phyloP scores from a whole-genome alignment of 441 rosid genomes.

The Adansonia madagascariensis region DNA sequence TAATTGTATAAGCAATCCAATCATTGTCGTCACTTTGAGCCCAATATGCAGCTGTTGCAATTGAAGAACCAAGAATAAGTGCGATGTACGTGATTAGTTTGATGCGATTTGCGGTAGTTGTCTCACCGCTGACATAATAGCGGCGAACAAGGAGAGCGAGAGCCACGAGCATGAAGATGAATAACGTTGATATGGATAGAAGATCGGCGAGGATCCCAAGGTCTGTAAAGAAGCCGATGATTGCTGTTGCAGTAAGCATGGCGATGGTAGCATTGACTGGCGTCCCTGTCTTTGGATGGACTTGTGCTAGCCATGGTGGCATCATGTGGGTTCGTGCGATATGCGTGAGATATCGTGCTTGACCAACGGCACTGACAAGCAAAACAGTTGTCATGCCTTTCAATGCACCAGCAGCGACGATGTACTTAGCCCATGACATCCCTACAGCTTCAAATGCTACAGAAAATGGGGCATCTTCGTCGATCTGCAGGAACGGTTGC shows the following conservation, averaged over 20 bases:
- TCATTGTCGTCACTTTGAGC: too few species aligned
- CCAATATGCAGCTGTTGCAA: too few species aligned
- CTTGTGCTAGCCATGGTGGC: slow-evolving; percentile 79
- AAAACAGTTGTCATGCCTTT: slow-evolving; percentile 80
- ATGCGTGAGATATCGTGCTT: slow-evolving; percentile 76
- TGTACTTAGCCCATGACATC: slow-evolving; percentile 74
- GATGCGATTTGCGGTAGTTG: slow-evolving; percentile 40
- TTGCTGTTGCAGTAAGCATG: slow-evolving; percentile 61
- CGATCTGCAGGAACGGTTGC: slow-evolving; percentile 47
- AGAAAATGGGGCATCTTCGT: slow-evolving; percentile 60
- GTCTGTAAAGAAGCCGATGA: slow-evolving; percentile 65
- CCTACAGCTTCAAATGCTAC: slow-evolving; percentile 68
- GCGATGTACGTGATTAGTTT: slow-evolving; percentile 47
- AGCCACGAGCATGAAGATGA: slow-evolving; percentile 37
- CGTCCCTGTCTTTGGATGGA: slow-evolving; percentile 64
- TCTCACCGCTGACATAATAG: slow-evolving; percentile 63
- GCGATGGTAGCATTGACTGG: slow-evolving; percentile 70
- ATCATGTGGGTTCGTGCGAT: slow-evolving; percentile 80
- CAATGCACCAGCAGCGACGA: slow-evolving; percentile 73
- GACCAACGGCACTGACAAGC: slow-evolving; percentile 65
- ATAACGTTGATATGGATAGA: too few species aligned
- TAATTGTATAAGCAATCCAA: too few species aligned
- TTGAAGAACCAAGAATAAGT: slow-evolving; percentile 37
- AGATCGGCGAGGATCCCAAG: slow-evolving; percentile 53
- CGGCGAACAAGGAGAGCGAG: slow-evolving; percentile 72